phyloP scores from a whole-genome alignment of 176 grass and related monocot species.

The Aegilops umbellulata region DNA sequence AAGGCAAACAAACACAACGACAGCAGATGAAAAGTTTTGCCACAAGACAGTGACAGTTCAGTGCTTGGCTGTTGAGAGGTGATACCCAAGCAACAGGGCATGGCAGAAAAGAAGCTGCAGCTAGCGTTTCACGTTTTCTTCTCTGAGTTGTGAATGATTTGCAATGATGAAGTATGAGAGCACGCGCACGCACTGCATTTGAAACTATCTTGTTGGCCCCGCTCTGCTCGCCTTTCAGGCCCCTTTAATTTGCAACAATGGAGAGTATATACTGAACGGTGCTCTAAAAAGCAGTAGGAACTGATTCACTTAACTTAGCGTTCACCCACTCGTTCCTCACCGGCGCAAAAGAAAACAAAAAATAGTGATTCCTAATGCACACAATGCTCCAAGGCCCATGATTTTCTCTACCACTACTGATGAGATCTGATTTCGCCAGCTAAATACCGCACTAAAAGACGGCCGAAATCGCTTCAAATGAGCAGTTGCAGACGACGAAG shows the following conservation, averaged over 20 bases:
- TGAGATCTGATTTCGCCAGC: conserved; percentile 18
- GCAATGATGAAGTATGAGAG: too few relatives aligned
- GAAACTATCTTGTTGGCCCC: conserved; percentile 21
- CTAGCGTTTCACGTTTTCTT: conserved; percentile 2
- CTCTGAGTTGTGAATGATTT: neutral
- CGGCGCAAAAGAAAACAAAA: neutral
- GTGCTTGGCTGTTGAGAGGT: neutral
- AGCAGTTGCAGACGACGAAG: neutral
- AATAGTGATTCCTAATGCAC: neutral
- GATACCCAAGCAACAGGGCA: neutral
- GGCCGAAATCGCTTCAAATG: neutral
- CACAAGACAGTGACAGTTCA: neutral
- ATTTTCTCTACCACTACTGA: neutral
- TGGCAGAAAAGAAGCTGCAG: neutral
- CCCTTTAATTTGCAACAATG: neutral
- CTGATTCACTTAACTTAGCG: neutral
- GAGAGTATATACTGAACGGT: neutral
- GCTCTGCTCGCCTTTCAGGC: neutral
- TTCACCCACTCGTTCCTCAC: neutral
- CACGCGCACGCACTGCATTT: neutral
- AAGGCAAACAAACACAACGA: neutral
- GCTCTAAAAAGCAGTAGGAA: neutral
- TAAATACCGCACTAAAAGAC: neutral
- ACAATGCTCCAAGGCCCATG: neutral
- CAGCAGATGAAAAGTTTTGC: neutral